phyloP scores from a whole-genome alignment of 768 basidiomycete genomes.

The Lactarius sp. region DNA sequence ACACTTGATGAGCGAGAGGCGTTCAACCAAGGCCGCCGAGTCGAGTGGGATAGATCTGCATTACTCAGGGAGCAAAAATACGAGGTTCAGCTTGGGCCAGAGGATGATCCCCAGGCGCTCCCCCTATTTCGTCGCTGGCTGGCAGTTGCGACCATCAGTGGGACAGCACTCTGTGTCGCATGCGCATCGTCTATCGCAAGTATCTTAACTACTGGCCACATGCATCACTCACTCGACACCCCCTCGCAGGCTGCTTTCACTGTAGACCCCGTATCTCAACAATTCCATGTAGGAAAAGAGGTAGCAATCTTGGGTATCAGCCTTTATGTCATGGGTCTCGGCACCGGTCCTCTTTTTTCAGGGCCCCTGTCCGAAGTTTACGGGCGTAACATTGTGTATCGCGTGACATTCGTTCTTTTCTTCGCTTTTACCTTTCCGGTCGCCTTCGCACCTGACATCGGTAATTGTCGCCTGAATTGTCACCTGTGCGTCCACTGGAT shows the following conservation, averaged over 20 bases:
- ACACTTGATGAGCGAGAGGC: not conserved
- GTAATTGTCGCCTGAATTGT: slow-evolving; percentile 32
- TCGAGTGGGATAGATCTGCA: not conserved
- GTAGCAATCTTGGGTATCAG: slow-evolving; percentile 41
- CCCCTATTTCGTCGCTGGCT: slow-evolving; percentile 19
- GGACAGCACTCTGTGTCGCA: slow-evolving; percentile 6
- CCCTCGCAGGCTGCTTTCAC: slow-evolving; percentile 33
- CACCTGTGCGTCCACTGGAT: too few relatives aligned
- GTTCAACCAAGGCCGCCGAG: not conserved
- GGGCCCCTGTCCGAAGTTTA: slow-evolving; percentile 47
- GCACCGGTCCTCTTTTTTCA: slow-evolving; percentile 30
- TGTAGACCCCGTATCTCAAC: slow-evolving; percentile 34
- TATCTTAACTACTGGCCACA: not conserved
- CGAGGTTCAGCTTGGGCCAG: slow-evolving; percentile 14
- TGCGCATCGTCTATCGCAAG: slow-evolving; percentile 17
- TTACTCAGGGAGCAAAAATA: not conserved
- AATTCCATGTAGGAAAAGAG: slow-evolving; percentile 37
- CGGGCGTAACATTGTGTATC: slow-evolving; percentile 62
- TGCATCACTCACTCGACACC: not conserved
- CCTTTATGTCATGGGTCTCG: slow-evolving; percentile 36
- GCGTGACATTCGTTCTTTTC: slow-evolving; percentile 53
- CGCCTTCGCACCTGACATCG: slow-evolving; percentile 64
- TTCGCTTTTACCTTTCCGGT: slow-evolving; percentile 64
- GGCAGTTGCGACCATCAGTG: slow-evolving; percentile 10
- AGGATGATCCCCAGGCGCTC: slow-evolving; percentile 23